These are phyloP conservation scores for Aspergillus uvarum DNA, from an alignment of 2,329 filamentous ascomycete genomes.

Conservation along the genomic window DNA sequence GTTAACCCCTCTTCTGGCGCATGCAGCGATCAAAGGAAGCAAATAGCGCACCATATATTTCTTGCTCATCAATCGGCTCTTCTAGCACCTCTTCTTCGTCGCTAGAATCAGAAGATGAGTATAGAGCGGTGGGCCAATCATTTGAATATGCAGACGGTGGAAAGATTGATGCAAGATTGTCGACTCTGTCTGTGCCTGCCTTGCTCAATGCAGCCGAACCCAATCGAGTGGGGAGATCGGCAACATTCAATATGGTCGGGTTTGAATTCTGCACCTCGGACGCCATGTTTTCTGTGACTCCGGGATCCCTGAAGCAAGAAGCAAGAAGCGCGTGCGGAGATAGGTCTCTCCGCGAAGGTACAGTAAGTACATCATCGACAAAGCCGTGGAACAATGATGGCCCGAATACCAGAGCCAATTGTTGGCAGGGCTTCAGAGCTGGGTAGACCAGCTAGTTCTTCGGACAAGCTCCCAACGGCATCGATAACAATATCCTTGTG, in stretches of 20 bases:
- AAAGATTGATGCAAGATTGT: constrained; percentile 55
- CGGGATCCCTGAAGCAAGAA: background rate
- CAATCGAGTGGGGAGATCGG: constrained; percentile 81
- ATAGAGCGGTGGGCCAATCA: constrained; percentile 47
- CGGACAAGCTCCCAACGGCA: background rate
- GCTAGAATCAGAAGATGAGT: constrained; percentile 38
- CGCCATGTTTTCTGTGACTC: constrained; percentile 24
- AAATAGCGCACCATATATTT: constrained; percentile 75
- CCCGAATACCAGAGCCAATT: background rate
- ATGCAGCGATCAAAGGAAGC: background rate
- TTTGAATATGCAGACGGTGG: constrained; percentile 50
- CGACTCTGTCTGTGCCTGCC: constrained; percentile 33
- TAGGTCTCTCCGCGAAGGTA: background rate
- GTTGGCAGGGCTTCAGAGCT: background rate
- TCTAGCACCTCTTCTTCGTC: constrained; percentile 61
- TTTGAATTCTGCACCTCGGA: constrained; percentile 61
- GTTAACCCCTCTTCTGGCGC: background rate
- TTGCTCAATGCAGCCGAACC: constrained; percentile 44
- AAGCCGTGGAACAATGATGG: background rate
- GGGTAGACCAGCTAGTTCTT: background rate
- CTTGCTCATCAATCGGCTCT: constrained; percentile 93
- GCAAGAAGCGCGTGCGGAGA: constrained; percentile 3
- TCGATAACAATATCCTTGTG: too few relatives aligned
- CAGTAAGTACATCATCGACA: background rate
- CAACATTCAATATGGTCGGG: constrained; percentile 83